Conservation (phyloP, 2,329 filamentous ascomycete species). For the Pseudogymnoascus sp. region DNA sequence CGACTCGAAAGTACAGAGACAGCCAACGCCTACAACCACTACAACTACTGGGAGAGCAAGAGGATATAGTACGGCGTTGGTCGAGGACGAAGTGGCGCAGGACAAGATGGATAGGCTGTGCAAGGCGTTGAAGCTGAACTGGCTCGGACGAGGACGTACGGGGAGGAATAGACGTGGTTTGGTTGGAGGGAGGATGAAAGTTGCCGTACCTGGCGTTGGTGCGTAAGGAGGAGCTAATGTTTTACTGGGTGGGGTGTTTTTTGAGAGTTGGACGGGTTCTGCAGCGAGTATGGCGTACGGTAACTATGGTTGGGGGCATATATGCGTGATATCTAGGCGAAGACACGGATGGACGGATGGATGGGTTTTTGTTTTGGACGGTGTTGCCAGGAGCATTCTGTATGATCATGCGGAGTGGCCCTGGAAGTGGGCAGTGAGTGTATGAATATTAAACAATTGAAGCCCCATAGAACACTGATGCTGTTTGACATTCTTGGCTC, state of each 20-base stretch:
- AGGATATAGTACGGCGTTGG: conserved; percentile 16
- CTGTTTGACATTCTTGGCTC: neutral
- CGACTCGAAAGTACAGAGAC: neutral
- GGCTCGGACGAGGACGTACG: conserved; percentile 83
- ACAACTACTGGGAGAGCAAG: conserved; percentile 19
- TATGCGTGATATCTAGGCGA: neutral
- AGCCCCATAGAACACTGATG: neutral
- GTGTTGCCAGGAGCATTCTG: neutral
- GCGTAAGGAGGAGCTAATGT: neutral
- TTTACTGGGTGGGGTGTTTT: neutral
- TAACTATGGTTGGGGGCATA: neutral
- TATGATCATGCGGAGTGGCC: neutral
- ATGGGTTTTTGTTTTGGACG: neutral
- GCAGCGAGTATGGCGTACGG: conserved; percentile 3
- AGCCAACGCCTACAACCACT: neutral
- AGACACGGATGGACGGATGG: neutral
- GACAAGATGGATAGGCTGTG: conserved; percentile 75
- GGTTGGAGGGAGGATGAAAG: conserved; percentile 41
- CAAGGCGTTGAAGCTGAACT: conserved; percentile 88
- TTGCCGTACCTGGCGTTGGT: conserved; percentile 11
- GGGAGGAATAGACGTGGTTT: conserved; percentile 85
- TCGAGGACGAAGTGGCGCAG: conserved; percentile 63
- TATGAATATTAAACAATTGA: neutral
- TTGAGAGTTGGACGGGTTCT: neutral
- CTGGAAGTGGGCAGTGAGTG: neutral